Evolutionary conservation across 2,329 filamentous ascomycete genomes (phyloP), one percentile per base, ranked within the genome.

Genomic region (Lachnellula suecica): DNA sequence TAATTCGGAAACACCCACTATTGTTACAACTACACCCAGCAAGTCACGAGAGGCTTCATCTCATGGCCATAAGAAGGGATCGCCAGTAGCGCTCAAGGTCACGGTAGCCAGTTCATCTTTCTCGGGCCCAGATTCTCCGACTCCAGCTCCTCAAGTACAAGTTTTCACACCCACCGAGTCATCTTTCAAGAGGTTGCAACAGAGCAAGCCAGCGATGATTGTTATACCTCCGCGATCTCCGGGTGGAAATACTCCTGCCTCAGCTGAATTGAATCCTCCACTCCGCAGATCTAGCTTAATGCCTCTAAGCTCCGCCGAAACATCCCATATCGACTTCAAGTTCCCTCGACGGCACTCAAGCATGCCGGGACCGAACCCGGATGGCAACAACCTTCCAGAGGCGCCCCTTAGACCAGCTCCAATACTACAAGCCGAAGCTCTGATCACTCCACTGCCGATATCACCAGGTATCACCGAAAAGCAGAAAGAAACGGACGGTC

Each of bases 321-420:
- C 51, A 15, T 34, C 49, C 24, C 41, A 54, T 15, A 41, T 55
- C 1, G 55, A 63, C 19, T 56, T 59, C 29, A 49, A 61, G 20
- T 49, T 61, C 19, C 58, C 59, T 41, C 59, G 57, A 9, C 55
- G 57, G 2, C 53, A 50, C 17, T 54, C 59, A n/a, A 61, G 55
- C 44, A 59, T 58, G 56, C 56, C n/a, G n/a, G n/a, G n/a, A n/a
- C n/a, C n/a, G n/a, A n/a, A n/a, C n/a, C n/a, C n/a, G n/a, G n/a
- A n/a, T n/a, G n/a, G n/a, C n/a, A n/a, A n/a, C n/a, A n/a, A n/a
- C n/a, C 15, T 17, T 37, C 43, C 34, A 20, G 41, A 24, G 41
- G 17, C 47, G 7, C 38, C 42, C 17, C 20, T 49, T n/a, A 19
- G 29, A 20, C 43, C 48, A 25, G 48, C 49, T 17, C 20, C 44